Base-by-base conservation (phyloP, 2,329 filamentous ascomycete genomes). In the Colletotrichum echinochloae region DNA sequence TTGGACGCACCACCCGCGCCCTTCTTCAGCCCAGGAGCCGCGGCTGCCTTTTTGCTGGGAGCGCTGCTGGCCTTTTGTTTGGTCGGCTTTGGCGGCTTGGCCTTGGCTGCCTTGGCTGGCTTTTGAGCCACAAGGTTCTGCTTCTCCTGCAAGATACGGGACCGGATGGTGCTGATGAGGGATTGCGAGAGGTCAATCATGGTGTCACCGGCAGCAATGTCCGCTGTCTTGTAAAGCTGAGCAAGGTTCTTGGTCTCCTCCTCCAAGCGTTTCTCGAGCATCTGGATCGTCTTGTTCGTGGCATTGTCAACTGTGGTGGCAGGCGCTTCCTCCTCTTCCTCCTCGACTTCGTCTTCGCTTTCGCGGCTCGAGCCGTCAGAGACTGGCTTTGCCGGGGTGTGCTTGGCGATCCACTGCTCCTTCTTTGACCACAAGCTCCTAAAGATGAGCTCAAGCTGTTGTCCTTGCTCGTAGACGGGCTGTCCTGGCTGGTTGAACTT, bases 401-500 rank as follows among this genome's bases (percentile, higher is more conserved):
- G 90, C 73, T 91, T 89, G 51, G 91, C 89, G 76, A 98, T 86
- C 90, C 94, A 98, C 46, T 89, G 87, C 23, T 92, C 87, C 82
- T 97, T 98, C 76, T 91, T 90, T 9, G 86, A 85, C 90, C 95
- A 94, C 77, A 94, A 87, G 6, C 81, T 80, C 71, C 93, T 90
- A 81, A 97, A 98, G 1, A 95, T 78, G 5, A 89, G 87, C 78
- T 97, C 90, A 3, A 97, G 84, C 70, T 90, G 84, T 74, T 92
- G 90, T 16, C 94, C 95, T 74, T 92, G 86, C 37, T 86, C 79
- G 68, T 93, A 91, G 20, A 97, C 93, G 0, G 90, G 86, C 73
- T 97, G 94, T 11, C 90, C 91, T 0, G 87, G 84, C 3, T 85
- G 84, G 75, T 99, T 99, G 87, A 98, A 99, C 73, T 92, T 91